Base-by-base conservation (phyloP, 192 early-diverging fungal genomes). In the Globomyces pollinis-pini region DNA sequence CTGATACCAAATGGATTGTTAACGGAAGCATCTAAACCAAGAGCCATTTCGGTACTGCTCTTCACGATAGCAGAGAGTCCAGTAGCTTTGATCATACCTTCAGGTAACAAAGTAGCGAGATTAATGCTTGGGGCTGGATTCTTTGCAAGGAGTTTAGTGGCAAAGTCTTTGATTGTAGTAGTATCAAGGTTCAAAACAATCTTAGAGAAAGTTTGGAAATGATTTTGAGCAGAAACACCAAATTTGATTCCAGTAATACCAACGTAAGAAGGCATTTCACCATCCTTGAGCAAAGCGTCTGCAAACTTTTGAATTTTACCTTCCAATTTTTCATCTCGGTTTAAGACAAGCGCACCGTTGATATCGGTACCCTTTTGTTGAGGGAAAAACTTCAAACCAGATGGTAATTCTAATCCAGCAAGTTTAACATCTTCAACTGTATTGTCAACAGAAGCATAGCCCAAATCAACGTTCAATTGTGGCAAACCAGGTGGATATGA, bases 121-220 rank as follows among this genome's bases (percentile, higher is more conserved):
- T 67, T 49, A n/a, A 52, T 65, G 44, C 5, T 47, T 47, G 44
- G 23, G 28, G 7, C 16, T 26, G 3, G 23, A 26, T 23, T 20
- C 42, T 12, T 31, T 8, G 0, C 0, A 8, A 28, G 23, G 42
- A 47, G 43, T 45, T 55, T 23, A 30, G 34, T 15, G 50, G 30
- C 2, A 43, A 41, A 15, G 16, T 26, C 39, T 43, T 47, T 58
- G 30, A 74, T 9, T 29, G 28, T 16, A 15, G 50, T 61, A 4
- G 68, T 67, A 50, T 45, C 51, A 23, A 74, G 23, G 43, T 70
- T 57, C 8, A 63, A 57, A 18, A 32, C 23, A 24, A 74, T n/a
- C 62, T 74, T 66, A 28, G 72, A 70, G 50, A 74, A 66, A n/a
- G 72, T 74, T 39, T 70, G 38, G 38, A 70, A 63, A 13, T 63